Evolutionary conservation across 176 grass and related monocot genomes (phyloP).

Genomic region (Carex kokanica): DNA sequence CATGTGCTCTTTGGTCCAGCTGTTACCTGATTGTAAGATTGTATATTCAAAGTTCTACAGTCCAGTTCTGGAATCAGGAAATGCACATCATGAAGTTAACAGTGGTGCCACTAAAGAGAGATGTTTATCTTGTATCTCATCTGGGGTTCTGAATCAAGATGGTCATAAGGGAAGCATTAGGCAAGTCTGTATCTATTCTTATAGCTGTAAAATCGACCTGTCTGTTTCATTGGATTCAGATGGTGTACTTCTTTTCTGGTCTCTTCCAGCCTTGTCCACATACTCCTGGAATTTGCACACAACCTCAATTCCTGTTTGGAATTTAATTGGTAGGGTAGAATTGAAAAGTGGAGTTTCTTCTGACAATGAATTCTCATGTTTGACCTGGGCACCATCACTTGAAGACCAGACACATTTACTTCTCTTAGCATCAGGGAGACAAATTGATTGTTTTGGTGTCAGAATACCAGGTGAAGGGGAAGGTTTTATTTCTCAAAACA

Average conservation of each 20-base stretch:
- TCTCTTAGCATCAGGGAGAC: slow-evolving; percentile 62
- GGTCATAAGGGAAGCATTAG: slow-evolving; percentile 69
- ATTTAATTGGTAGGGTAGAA: slow-evolving; percentile 56
- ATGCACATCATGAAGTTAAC: slow-evolving; percentile 36
- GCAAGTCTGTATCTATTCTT: slow-evolving; percentile 63
- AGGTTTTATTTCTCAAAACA: slow-evolving; percentile 47
- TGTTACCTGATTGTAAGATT: slow-evolving; percentile 53
- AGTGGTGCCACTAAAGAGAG: slow-evolving; percentile 37
- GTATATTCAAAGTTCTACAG: slow-evolving; percentile 41
- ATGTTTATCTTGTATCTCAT: slow-evolving; percentile 36
- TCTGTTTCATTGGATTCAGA: slow-evolving; percentile 86
- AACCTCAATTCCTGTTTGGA: slow-evolving; percentile 61
- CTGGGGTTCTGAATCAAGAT: slow-evolving; percentile 47
- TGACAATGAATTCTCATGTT: slow-evolving; percentile 59
- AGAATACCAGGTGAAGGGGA: slow-evolving; percentile 48
- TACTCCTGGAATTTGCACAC: slow-evolving; percentile 44
- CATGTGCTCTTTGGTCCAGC: slow-evolving; percentile 74
- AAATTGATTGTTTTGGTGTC: slow-evolving; percentile 63
- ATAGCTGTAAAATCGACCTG: slow-evolving; percentile 55
- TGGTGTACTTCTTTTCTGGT: slow-evolving; percentile 75
- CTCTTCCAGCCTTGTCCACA: slow-evolving; percentile 67
- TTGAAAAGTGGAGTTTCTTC: slow-evolving; percentile 36
- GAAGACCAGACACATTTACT: slow-evolving; percentile 56
- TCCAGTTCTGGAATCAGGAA: slow-evolving; percentile 22
- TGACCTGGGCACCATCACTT: slow-evolving; percentile 79